A percentile compares a stretch with the other conserved stretches of the same genome.
Conservation (phyloP, 1,139 yeast genomes). For the Debaryomyces singareniensis region DNA sequence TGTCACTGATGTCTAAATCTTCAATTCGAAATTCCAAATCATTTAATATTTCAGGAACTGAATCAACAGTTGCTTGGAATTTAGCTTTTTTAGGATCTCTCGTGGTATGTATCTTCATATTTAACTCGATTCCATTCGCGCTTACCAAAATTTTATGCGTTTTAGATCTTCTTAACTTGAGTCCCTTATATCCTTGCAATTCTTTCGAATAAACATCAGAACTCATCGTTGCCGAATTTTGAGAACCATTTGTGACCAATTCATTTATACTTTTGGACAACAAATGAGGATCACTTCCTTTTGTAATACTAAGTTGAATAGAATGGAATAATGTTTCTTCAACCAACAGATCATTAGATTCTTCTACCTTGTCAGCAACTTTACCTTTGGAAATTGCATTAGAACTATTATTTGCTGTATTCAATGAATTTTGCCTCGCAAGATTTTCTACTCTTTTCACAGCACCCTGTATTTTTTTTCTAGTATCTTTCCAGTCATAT, state of each 20-base stretch:
- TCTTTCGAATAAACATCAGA: conserved; percentile 7
- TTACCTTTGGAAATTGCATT: conserved; percentile 5
- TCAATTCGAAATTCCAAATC: conserved; percentile 38
- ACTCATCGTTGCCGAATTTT: conserved; percentile 5
- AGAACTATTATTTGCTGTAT: background rate
- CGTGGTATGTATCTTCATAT: conserved; percentile 38
- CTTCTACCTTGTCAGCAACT: conserved; percentile 9
- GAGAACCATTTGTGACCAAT: conserved; percentile 1
- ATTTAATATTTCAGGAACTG: conserved; percentile 37
- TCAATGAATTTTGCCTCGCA: conserved; percentile 18
- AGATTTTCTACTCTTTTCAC: conserved; percentile 54
- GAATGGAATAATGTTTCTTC: conserved; percentile 71
- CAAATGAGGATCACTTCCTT: conserved; percentile 38
- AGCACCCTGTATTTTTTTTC: conserved; percentile 57
- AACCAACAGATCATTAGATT: conserved; percentile 14
- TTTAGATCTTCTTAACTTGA: conserved; percentile 60
- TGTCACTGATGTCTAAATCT: conserved; percentile 64
- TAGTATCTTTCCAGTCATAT: conserved; percentile 83
- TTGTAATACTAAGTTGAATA: conserved; percentile 60
- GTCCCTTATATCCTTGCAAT: conserved; percentile 28
- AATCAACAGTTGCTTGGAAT: conserved; percentile 12
- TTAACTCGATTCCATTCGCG: conserved; percentile 45
- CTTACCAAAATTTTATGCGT: conserved; percentile 57
- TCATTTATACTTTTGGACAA: conserved; percentile 51
- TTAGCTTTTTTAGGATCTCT: conserved; percentile 40